Percentiles rank a stretch among this genome's conserved stretches.
phyloP scores from a whole-genome alignment of 805 yeast species.

The Zygosaccharomyces bisporus region DNA sequence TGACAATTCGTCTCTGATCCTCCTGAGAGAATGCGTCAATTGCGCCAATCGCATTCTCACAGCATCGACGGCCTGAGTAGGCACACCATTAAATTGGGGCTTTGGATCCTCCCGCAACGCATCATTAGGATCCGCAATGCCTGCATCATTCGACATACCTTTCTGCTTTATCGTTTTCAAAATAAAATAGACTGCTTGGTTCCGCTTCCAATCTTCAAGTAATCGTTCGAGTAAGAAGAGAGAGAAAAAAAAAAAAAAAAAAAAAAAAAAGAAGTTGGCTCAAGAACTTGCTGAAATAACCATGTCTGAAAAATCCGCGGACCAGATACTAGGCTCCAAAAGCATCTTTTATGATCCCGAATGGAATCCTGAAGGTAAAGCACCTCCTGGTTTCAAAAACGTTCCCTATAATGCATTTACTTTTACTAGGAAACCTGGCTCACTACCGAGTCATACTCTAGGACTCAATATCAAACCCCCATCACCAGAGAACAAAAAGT shows the following conservation, averaged over 20 bases:
- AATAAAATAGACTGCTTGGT: too few relatives aligned
- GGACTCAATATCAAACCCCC: conserved; percentile 36
- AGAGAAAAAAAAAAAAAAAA: too few relatives aligned
- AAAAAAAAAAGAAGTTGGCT: neutral
- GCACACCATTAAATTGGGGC: conserved; percentile 45
- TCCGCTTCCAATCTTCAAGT: too few relatives aligned
- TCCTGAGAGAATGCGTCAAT: conserved; percentile 54
- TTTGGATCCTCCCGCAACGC: conserved; percentile 19
- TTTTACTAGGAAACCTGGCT: conserved; percentile 30
- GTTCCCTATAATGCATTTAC: conserved; percentile 31
- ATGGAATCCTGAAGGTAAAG: conserved; percentile 57
- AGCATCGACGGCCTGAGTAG: conserved; percentile 59
- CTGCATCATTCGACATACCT: conserved; percentile 10
- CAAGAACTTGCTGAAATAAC: neutral
- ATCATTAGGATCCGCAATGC: conserved; percentile 7
- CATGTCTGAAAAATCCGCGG: neutral
- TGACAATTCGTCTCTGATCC: conserved; percentile 52
- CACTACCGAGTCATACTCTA: conserved; percentile 13
- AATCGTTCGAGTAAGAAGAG: too few relatives aligned
- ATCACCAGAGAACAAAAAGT: conserved; percentile 2
- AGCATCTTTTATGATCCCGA: conserved; percentile 65
- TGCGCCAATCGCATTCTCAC: conserved; percentile 60
- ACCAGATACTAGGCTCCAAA: conserved; percentile 40
- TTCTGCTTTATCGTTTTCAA: too few relatives aligned
- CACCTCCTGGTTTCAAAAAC: conserved; percentile 39